Percentiles rank a stretch among this genome's conserved stretches.
Evolutionary conservation across 2,329 filamentous ascomycete species (phyloP).

Genomic region (Pleoardoris graminearum): DNA sequence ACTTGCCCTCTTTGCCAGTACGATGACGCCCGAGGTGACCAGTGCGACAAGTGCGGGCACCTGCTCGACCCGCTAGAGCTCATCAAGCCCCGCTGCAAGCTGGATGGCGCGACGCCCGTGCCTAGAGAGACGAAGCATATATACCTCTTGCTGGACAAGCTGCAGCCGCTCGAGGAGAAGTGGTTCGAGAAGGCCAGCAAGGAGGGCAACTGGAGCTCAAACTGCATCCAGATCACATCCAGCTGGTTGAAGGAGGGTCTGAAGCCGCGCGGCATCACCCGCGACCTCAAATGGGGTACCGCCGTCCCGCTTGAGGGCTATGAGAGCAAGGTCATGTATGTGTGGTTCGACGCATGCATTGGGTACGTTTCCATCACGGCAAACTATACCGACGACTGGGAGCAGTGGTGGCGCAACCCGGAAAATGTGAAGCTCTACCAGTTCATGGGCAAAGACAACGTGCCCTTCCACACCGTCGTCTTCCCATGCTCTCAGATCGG

Average conservation of each 20-base stretch:
- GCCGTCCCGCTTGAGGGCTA: slow-evolving; percentile 64
- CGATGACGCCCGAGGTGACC: slow-evolving; percentile 57
- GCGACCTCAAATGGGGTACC: slow-evolving; percentile 89
- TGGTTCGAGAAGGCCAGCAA: slow-evolving; percentile 77
- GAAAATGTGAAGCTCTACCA: slow-evolving; percentile 88
- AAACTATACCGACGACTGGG: slow-evolving; percentile 86
- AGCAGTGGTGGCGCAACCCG: slow-evolving; percentile 92
- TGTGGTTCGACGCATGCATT: slow-evolving; percentile 91
- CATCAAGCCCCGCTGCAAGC: slow-evolving; percentile 76
- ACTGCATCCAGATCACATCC: slow-evolving; percentile 75
- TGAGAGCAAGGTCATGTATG: slow-evolving; percentile 83
- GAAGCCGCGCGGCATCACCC: slow-evolving; percentile 83
- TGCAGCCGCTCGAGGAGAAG: slow-evolving; percentile 73
- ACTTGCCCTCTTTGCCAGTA: slow-evolving; percentile 71
- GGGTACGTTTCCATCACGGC: slow-evolving; percentile 95
- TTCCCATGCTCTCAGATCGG: slow-evolving; percentile 88
- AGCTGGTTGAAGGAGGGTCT: slow-evolving; percentile 83
- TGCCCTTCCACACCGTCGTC: slow-evolving; percentile 85
- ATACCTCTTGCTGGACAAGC: slow-evolving; percentile 82
- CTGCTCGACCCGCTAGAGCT: slow-evolving; percentile 54
- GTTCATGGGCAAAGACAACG: slow-evolving; percentile 90
- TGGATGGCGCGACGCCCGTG: slow-evolving; percentile 81
- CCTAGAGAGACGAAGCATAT: slow-evolving; percentile 85
- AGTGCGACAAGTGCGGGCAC: slow-evolving; percentile 57
- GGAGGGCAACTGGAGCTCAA: slow-evolving; percentile 75